A percentile compares a stretch with the other conserved stretches of the same genome.
Evolutionary conservation across 164 flowering plant genomes (phyloP).

Genomic region (Dillenia suffruticosa): DNA sequence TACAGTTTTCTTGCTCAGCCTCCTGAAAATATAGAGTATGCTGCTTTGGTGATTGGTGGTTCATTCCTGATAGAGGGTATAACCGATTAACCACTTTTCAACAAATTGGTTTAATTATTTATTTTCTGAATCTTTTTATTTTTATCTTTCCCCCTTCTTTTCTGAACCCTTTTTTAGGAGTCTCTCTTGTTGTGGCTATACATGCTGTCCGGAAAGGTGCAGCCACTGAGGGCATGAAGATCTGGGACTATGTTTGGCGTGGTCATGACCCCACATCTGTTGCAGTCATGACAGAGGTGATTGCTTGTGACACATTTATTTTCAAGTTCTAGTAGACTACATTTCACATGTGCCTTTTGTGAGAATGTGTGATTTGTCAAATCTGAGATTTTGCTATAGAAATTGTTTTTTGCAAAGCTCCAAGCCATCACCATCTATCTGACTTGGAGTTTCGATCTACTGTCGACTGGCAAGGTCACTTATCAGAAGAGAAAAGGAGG

Average conservation of each 20-base stretch:
- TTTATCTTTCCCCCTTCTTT: conserved; percentile 4
- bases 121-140: neutral
- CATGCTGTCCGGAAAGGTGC: conserved; percentile 97
- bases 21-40: conserved; percentile 72
- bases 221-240: conserved; percentile 91
- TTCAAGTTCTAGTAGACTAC: neutral
- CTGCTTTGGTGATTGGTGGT: conserved; percentile 94
- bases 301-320: conserved; percentile 1
- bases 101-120: neutral
- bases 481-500: too few relatives aligned
- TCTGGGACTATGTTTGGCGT: conserved; percentile 95
- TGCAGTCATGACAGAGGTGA: conserved; percentile 99
- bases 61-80: conserved; percentile 92
- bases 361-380: too few relatives aligned
- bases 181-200: conserved; percentile 90
- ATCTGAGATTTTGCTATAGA: too few relatives aligned
- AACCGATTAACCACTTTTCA: neutral
- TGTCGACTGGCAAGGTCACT: too few relatives aligned
- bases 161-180: conserved; percentile 47
- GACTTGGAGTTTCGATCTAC: too few relatives aligned
- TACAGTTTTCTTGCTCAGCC: conserved; percentile 46
- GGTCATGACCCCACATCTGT: conserved; percentile 99
- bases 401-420: too few relatives aligned
- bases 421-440: too few relatives aligned
- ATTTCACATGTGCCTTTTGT: too few relatives aligned